Evolutionary conservation across 176 grass and related monocot genomes (phyloP).

Genomic region (Oryza brachyantha): DNA sequence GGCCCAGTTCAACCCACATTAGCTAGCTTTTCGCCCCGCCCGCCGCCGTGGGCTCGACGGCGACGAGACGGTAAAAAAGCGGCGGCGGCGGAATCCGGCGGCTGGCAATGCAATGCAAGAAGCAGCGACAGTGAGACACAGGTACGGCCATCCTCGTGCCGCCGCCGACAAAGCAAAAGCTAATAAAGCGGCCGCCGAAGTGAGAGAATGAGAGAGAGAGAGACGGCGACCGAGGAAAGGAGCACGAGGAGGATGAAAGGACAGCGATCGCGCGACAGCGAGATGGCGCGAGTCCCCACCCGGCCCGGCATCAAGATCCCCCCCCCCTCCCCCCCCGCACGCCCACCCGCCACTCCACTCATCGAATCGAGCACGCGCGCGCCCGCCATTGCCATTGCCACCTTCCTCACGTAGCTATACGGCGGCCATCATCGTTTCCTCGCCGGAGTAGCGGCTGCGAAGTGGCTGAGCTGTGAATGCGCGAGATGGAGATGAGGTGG

Average conservation of each 20-base stretch:
- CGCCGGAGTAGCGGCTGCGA: no score
- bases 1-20: no score
- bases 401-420: slow-evolving; percentile 2
- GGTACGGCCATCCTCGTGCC: background rate
- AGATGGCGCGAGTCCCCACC: background rate
- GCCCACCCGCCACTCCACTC: slow-evolving; percentile 18
- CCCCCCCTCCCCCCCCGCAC: slow-evolving; percentile 39
- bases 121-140: background rate
- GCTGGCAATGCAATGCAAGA: no score
- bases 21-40: no score
- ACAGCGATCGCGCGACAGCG: background rate
- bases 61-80: no score
- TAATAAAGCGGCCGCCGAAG: background rate
- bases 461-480: no score
- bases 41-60: no score
- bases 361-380: slow-evolving; percentile 32
- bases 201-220: slow-evolving; percentile 13
- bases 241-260: background rate
- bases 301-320: slow-evolving; percentile 36
- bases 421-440: no score
- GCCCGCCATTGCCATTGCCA: slow-evolving; percentile 26
- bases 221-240: slow-evolving; percentile 28
- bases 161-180: slow-evolving; percentile 40
- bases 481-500: slow-evolving; percentile 31
- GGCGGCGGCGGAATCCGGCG: no score